phyloP scores from a whole-genome alignment of 179 eudicot species.

The Pouteria campechiana region DNA sequence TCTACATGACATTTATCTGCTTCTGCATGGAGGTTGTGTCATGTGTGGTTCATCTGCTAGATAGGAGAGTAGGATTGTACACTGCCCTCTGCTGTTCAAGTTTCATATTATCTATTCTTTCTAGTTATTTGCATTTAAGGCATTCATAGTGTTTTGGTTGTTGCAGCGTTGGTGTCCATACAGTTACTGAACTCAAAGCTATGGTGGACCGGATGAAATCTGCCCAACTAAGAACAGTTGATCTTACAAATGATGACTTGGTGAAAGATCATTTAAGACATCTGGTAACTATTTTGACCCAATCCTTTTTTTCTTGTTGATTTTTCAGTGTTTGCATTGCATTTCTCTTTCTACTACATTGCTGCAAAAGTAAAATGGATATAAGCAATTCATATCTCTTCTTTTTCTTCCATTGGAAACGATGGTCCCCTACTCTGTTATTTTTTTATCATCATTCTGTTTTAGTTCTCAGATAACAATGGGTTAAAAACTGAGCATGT shows the following conservation, averaged over 20 bases:
- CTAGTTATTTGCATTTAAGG: not conserved
- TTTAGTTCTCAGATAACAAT: too few species aligned
- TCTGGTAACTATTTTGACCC: conserved; percentile 56
- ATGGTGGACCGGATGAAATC: conserved; percentile 76
- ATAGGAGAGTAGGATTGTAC: too few species aligned
- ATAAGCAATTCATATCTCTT: too few species aligned
- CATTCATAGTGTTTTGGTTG: not conserved
- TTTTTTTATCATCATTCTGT: too few species aligned
- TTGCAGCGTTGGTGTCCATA: conserved; percentile 92
- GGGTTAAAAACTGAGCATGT: too few species aligned
- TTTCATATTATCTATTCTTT: not conserved
- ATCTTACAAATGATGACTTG: conserved; percentile 79
- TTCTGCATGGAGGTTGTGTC: not conserved
- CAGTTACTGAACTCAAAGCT: conserved; percentile 56
- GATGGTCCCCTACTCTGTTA: too few species aligned
- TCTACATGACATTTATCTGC: not conserved
- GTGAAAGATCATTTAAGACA: conserved; percentile 95
- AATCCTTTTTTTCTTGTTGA: not conserved
- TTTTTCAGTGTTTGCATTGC: not conserved
- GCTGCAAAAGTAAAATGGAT: too few species aligned
- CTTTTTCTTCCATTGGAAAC: too few species aligned
- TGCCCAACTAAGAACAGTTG: conserved; percentile 50
- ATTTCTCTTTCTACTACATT: not conserved
- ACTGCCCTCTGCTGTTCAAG: not conserved
- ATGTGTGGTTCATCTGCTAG: not conserved